Evolutionary conservation across 139 green algal species (phyloP), one percentile per base, ranked within the genome.

Genomic region (Gonium pectorale): DNA sequence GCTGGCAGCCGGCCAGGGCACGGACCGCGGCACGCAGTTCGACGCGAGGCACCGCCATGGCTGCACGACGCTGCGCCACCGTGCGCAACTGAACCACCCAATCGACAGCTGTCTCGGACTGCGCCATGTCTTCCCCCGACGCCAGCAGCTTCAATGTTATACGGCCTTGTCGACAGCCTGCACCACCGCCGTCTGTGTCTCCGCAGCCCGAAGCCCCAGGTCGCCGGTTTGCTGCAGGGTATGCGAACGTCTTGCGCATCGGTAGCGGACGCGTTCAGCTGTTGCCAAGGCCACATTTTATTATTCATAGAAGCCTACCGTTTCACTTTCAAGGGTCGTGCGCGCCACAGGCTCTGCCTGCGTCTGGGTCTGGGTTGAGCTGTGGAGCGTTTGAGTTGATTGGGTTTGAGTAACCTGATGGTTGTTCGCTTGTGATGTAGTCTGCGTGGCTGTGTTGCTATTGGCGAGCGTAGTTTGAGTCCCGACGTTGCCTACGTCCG

Each of bases 361-460:
- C 60, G 64, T 71, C 54, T 9, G 56, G 35, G 72, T 80, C 35
- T 80, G 51, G 24, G 72, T 80, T 35, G 66, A 31, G 70, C 70
- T 79, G 46, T 79, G 49, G 7, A 33, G 19, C 8, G 70, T 79
- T 46, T 49, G 46, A 24, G 11, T 21, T 6, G 26, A 56, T 27
- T 49, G 31, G 29, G 70, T 79, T 66, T 79, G 70, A 9, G 70
- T 79, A 49, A 66, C 31, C 31, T 79, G 70, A 15, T 79, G n/a
- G n/a, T n/a, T n/a, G n/a, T n/a, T n/a, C n/a, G n/a, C n/a, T 54
- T 64, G 46, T 13, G n/a, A 66, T 19, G n/a, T 49, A 6, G 74
- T 69, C 29, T 81, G 74, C 31, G 74, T 81, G 6, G 35, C 38
- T 29, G 44, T 60, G 44, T 67, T 31, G 31, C 21, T 37, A 0